Evolutionary conservation across 2,329 filamentous ascomycete genomes (phyloP).

Genomic region (Pleoardoris graminearum): DNA sequence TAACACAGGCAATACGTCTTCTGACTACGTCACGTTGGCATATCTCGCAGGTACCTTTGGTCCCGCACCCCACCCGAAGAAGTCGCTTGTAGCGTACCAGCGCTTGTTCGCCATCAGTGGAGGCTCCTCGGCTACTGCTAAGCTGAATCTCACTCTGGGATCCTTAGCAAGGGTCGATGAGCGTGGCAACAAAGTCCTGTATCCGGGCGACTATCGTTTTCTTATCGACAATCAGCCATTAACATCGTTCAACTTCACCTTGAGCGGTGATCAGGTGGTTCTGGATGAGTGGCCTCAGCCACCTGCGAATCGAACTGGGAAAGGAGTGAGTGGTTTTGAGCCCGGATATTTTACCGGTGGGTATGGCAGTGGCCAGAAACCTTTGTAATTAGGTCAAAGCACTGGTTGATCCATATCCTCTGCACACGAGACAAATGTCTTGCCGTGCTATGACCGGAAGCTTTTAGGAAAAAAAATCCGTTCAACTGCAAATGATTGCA

Average conservation of each 20-base stretch:
- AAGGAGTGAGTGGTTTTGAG: slow-evolving; percentile 1
- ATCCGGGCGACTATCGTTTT: slow-evolving; percentile 55
- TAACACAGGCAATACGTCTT: slow-evolving; percentile 53
- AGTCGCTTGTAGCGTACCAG: slow-evolving; percentile 57
- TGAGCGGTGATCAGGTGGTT: slow-evolving; percentile 51
- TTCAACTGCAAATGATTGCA: too few relatives aligned
- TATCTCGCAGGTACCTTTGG: slow-evolving; percentile 56
- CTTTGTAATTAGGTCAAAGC: not conserved
- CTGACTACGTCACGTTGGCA: slow-evolving; percentile 58
- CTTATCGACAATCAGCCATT: slow-evolving; percentile 36
- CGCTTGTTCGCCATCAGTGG: slow-evolving; percentile 49
- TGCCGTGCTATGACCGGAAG: too few relatives aligned
- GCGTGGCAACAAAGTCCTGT: slow-evolving; percentile 56
- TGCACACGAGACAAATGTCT: too few relatives aligned
- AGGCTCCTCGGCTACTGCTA: slow-evolving; percentile 35
- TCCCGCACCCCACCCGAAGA: slow-evolving; percentile 57
- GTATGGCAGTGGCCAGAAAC: not conserved
- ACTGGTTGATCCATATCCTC: too few relatives aligned
- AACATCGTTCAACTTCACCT: slow-evolving; percentile 49
- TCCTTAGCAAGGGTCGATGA: slow-evolving; percentile 56
- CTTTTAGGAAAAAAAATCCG: too few relatives aligned
- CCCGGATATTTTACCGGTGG: not conserved
- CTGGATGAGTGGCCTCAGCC: slow-evolving; percentile 46
- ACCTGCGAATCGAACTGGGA: slow-evolving; percentile 1
- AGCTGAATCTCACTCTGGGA: slow-evolving; percentile 53